Percentiles rank a stretch among this genome's conserved stretches.
These are phyloP conservation scores for Allomyces arbusculus DNA, from an alignment of 192 early-diverging fungal genomes.

Conservation along the genomic window DNA sequence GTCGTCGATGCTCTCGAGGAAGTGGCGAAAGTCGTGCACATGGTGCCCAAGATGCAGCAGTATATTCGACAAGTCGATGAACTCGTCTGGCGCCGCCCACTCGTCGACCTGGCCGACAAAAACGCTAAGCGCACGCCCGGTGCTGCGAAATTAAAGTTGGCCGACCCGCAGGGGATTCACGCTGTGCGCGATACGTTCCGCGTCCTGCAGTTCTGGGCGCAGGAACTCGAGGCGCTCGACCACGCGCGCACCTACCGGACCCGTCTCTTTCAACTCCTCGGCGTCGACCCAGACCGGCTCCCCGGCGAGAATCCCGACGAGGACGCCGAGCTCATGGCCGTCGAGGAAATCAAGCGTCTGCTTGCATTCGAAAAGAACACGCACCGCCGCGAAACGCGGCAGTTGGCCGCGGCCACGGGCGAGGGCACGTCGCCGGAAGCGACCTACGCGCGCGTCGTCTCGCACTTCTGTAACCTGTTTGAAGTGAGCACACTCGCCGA, in stretches of 20 bases:
- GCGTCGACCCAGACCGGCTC: not conserved
- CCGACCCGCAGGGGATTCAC: not conserved
- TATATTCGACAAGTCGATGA: not conserved
- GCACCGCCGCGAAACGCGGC: not conserved
- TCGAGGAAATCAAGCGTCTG: not conserved
- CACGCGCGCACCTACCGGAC: not conserved
- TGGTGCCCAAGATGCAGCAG: not conserved
- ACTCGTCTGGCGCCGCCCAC: not conserved
- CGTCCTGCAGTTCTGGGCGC: not conserved
- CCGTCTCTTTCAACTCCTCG: not conserved
- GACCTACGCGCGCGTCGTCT: conserved; percentile 1
- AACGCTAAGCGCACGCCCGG: not conserved
- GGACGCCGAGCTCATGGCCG: not conserved
- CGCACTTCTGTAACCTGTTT: conserved; percentile 21
- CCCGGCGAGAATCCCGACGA: not conserved
- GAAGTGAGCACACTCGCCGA: conserved; percentile 10
- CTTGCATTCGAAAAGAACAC: not conserved
- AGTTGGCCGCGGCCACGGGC: not conserved
- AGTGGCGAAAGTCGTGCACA: not conserved
- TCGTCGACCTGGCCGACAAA: not conserved
- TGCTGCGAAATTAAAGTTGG: not conserved
- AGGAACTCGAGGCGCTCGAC: not conserved
- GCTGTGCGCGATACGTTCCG: not conserved
- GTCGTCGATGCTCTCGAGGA: not conserved
- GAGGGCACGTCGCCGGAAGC: not conserved